A percentile compares a stretch with the other conserved stretches of the same genome.
Conservation (phyloP, 768 basidiomycete genomes). For the Mycena albidolilacea region DNA sequence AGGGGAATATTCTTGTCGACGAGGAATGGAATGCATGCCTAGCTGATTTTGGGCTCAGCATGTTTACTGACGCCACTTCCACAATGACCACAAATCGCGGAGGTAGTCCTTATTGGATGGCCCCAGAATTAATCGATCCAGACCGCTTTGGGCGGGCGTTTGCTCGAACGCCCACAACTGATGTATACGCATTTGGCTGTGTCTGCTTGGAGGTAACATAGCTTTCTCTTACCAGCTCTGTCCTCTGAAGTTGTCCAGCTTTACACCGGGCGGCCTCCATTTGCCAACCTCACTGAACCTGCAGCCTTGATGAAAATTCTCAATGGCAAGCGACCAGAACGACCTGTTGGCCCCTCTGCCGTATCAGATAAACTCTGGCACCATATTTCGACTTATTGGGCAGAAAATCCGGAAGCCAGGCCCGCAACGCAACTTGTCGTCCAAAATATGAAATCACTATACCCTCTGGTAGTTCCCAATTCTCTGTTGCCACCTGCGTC, state of each 20-base stretch:
- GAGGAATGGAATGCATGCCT: slow-evolving; percentile 48
- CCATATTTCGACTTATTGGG: not conserved
- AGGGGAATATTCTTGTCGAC: slow-evolving; percentile 50
- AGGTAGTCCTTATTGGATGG: slow-evolving; percentile 53
- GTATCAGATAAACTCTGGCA: slow-evolving; percentile 13
- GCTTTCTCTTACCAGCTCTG: not conserved
- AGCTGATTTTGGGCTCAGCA: slow-evolving; percentile 53
- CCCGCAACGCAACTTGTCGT: not conserved
- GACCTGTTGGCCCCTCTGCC: not conserved
- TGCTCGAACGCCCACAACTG: slow-evolving; percentile 45
- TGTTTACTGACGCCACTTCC: slow-evolving; percentile 46
- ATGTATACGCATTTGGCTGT: slow-evolving; percentile 52
- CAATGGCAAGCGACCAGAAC: slow-evolving; percentile 12
- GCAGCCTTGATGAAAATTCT: slow-evolving; percentile 13
- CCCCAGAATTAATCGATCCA: slow-evolving; percentile 48
- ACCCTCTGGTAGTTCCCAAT: not conserved
- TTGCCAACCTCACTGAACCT: slow-evolving; percentile 11
- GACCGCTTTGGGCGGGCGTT: slow-evolving; percentile 45
- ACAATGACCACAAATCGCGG: slow-evolving; percentile 43
- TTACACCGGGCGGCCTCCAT: slow-evolving; percentile 30
- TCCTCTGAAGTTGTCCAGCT: slow-evolving; percentile 10
- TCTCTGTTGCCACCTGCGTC: not conserved
- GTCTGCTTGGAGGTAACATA: slow-evolving; percentile 48
- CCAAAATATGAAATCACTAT: not conserved
- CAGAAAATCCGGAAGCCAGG: not conserved